Percentiles rank a stretch among this genome's conserved stretches.
Conservation (phyloP, 805 yeast genomes). For the Clavispora santaluciae region DNA sequence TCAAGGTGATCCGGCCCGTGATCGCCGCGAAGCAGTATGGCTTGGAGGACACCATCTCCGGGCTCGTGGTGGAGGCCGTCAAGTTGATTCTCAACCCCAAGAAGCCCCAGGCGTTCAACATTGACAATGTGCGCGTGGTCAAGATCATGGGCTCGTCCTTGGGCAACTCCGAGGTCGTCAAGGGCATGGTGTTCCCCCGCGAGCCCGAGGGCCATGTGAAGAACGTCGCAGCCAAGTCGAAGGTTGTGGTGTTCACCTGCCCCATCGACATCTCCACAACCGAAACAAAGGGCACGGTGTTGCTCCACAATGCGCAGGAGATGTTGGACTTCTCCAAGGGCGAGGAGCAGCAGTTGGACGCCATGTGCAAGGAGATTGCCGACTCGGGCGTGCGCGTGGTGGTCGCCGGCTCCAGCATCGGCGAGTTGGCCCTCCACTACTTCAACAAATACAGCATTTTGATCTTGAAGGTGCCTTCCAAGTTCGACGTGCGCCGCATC, state of each 20-base stretch:
- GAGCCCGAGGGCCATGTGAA: slow-evolving; percentile 94
- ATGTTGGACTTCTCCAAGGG: slow-evolving; percentile 95
- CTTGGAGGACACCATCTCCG: slow-evolving; percentile 69
- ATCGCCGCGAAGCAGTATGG: slow-evolving; percentile 94
- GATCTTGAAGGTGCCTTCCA: slow-evolving; percentile 85
- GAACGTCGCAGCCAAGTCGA: slow-evolving; percentile 53
- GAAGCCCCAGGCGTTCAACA: slow-evolving; percentile 67
- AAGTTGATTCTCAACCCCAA: slow-evolving; percentile 65
- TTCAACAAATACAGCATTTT: slow-evolving; percentile 80
- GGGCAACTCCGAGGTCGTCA: slow-evolving; percentile 68
- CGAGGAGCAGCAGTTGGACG: slow-evolving; percentile 90
- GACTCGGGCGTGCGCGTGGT: slow-evolving; percentile 85
- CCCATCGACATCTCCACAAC: slow-evolving; percentile 94
- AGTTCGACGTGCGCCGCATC: slow-evolving; percentile 89
- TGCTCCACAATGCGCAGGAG: slow-evolving; percentile 92
- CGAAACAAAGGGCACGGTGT: slow-evolving; percentile 97
- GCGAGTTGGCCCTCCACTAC: slow-evolving; percentile 90
- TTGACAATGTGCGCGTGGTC: slow-evolving; percentile 91
- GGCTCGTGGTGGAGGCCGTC: slow-evolving; percentile 81
- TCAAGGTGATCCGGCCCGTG: slow-evolving; percentile 78
- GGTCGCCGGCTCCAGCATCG: slow-evolving; percentile 90
- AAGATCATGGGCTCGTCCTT: slow-evolving; percentile 92
- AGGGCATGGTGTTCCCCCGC: slow-evolving; percentile 97
- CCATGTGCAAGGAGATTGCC: slow-evolving; percentile 71
- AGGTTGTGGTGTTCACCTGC: slow-evolving; percentile 89